Evolutionary conservation across 1,284 basidiomycete genomes (phyloP), one percentile per base, ranked within the genome.

Genomic region (Porogramme epimiltina): DNA sequence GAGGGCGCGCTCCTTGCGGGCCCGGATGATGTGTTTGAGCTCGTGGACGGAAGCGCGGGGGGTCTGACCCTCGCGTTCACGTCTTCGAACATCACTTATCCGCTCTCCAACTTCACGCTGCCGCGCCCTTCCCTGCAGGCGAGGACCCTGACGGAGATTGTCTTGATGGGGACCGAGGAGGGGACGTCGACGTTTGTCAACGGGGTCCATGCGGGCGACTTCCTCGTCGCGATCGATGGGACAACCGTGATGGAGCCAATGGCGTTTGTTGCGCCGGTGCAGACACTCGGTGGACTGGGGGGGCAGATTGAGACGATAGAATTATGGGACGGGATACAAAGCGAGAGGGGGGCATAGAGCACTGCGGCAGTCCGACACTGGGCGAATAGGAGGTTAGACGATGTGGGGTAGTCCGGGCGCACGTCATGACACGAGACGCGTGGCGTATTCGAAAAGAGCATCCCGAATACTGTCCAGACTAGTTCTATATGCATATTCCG

Each of bases 251-350:
- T 56, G 18, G 61, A 45, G 44, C 60, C 62, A 8, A 63, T 66
- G 61, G 58, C 62, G 24, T 66, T 66, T 46, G 64, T 66, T 3
- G 64, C 61, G 8, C 64, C 64, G 9, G 48, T 59, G 36, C 50
- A 59, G 39, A 52, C 45, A 18, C 48, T 64, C 10, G 59, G 50
- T 2, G 56, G 50, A 2, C 28, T 22, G 15, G 51, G 25, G 1
- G 39, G 25, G 28, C 22, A 13, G 3, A 6, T 58, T 1, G 47
- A 56, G 11, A 25, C 15, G 22, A 54, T 66, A 39, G 39, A 45
- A 10, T 20, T 66, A 9, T 64, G 64, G 64, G 47, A 64, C 34
- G 62, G 55, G 20, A 44, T 61, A 47, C 58, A 52, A 16, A 47
- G 53, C 25, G 37, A 47, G 19, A 25, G 24, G 16, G 39, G 19